These are phyloP conservation scores for Panicum virgatum DNA, from an alignment of 202 grass and related monocot genomes.

Conservation along the genomic window DNA sequence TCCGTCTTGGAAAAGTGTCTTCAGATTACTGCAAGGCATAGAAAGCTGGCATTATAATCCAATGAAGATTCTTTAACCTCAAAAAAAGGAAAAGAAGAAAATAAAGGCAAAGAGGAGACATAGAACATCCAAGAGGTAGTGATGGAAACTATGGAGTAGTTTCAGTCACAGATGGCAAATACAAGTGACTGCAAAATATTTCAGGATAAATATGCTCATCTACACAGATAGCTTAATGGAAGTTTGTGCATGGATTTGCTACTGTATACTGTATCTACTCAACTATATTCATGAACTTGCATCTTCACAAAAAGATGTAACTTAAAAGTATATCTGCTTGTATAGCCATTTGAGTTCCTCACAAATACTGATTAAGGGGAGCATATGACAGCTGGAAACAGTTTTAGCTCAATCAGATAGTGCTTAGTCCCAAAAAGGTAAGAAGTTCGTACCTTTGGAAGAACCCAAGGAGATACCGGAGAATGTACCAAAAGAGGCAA, in stretches of 20 bases:
- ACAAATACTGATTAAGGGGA: not conserved
- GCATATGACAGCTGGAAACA: not conserved
- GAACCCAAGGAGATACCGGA: constrained; percentile 49
- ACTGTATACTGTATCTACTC: not conserved
- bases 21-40: constrained; percentile 49
- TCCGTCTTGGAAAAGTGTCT: constrained; percentile 47
- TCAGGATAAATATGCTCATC: not conserved
- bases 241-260: constrained; percentile 4
- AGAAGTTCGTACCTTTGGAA: constrained; percentile 51
- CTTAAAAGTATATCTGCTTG: not conserved
- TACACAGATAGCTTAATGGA: not conserved
- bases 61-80: not conserved
- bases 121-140: not conserved
- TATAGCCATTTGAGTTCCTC: constrained; percentile 10
- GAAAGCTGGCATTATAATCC: not conserved
- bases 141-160: not conserved
- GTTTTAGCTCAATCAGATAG: constrained; percentile 7
- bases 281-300: not conserved
- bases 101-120: not conserved
- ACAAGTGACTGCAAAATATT: not conserved
- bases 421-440: not conserved
- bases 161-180: not conserved
- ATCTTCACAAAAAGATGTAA: not conserved
- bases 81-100: not conserved
- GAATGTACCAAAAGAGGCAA: constrained; percentile 67